Conservation (phyloP, 352 stramenopile genomes). For the Peronosclerospora sorghi region DNA sequence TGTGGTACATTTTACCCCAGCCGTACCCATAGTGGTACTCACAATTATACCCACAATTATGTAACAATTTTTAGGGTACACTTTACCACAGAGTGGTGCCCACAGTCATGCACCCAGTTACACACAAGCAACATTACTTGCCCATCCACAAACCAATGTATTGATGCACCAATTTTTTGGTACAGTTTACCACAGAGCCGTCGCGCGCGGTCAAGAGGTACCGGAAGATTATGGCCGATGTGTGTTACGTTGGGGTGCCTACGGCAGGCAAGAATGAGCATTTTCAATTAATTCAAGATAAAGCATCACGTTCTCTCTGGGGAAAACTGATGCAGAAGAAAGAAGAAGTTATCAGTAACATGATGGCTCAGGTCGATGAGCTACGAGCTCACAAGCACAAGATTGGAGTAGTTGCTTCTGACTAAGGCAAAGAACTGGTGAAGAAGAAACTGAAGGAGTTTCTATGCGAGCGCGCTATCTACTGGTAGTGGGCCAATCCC, state of each 20-base stretch:
- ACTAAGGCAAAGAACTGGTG: constrained; percentile 1
- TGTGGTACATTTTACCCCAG: too few relatives aligned
- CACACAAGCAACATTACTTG: too few relatives aligned
- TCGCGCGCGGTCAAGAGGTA: too few relatives aligned
- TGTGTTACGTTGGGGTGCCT: not conserved
- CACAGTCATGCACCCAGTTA: too few relatives aligned
- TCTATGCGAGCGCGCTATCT: not conserved
- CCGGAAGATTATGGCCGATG: not conserved
- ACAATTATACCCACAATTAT: too few relatives aligned
- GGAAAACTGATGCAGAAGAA: not conserved
- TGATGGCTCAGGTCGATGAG: not conserved
- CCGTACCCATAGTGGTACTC: too few relatives aligned
- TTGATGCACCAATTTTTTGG: too few relatives aligned
- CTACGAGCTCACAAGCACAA: not conserved
- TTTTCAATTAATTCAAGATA: constrained; percentile 1
- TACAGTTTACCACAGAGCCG: too few relatives aligned
- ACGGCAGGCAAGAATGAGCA: not conserved
- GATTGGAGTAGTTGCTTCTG: constrained; percentile 2
- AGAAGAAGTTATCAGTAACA: not conserved
- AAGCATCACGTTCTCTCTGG: constrained; percentile 1
- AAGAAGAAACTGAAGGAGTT: not conserved
- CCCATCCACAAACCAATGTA: too few relatives aligned
- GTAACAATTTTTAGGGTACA: too few relatives aligned
- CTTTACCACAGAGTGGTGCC: too few relatives aligned
- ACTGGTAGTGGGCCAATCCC: constrained; percentile 1